Evolutionary conservation across 768 basidiomycete species (phyloP).

Genomic region (Psilocybe azurescens): DNA sequence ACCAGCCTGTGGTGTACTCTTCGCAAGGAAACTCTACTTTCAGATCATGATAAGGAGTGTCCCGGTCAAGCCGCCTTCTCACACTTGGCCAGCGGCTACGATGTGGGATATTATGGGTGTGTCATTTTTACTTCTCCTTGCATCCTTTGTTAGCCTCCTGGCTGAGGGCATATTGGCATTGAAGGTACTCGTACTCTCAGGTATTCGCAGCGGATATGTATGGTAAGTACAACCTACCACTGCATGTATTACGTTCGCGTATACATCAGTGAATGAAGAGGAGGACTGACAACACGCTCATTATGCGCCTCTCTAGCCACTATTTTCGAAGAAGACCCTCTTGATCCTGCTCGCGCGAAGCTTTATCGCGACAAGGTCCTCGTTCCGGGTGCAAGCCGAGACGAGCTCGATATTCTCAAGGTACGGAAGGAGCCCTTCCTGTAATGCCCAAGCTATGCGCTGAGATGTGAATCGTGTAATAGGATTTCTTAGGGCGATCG

Average conservation of each 20-base stretch:
- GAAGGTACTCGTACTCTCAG: constrained; percentile 74
- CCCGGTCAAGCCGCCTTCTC: constrained; percentile 80
- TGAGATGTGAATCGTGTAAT: neutral
- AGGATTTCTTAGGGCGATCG: constrained; percentile 80
- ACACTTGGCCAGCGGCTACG: constrained; percentile 79
- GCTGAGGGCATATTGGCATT: neutral
- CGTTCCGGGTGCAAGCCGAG: constrained; percentile 73
- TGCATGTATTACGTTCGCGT: too few species aligned
- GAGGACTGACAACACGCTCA: neutral
- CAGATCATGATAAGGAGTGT: constrained; percentile 59
- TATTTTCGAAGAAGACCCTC: constrained; percentile 79
- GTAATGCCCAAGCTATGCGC: constrained; percentile 1
- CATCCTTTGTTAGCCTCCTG: neutral
- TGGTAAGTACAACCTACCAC: constrained; percentile 30
- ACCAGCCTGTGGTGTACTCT: constrained; percentile 80
- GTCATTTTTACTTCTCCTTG: neutral
- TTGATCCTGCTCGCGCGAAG: constrained; percentile 69
- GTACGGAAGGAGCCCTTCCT: constrained; percentile 36
- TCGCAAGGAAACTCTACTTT: constrained; percentile 69
- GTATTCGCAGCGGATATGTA: constrained; percentile 68
- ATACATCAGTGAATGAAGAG: neutral
- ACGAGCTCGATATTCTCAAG: constrained; percentile 79
- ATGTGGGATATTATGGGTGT: constrained; percentile 68
- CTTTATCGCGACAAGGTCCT: constrained; percentile 81
- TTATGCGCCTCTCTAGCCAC: constrained; percentile 44